Base-by-base conservation (phyloP, 1,284 basidiomycete species). In the Malassezia dermatis region DNA sequence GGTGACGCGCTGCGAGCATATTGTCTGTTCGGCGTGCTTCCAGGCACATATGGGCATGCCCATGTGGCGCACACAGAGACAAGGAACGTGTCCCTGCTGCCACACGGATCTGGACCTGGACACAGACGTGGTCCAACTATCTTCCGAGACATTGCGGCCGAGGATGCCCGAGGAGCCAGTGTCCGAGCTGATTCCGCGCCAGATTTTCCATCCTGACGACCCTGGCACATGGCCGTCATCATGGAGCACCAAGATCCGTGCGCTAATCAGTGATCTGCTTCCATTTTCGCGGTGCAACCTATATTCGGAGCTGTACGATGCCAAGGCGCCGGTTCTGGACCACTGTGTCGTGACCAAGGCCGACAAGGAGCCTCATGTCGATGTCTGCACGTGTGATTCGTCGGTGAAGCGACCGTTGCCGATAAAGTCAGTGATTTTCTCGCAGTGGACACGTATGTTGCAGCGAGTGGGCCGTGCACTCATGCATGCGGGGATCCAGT, bases 1-100 rank as follows among this genome's bases (percentile, higher is more conserved):
- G 11, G 59, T 99, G 66, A 95, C 94, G 7, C 82, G 85, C 54
- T 99, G 94, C 76, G 86, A 89, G 69, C 94, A 98, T 75, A 79
- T 96, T 28, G 91, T 88, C 75, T 79, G 69, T 67, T 74, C 75
- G 11, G 13, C 32, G 4, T 69, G 68, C 60, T 66, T 65, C 58
- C 81, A 35, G 80, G 49, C 46, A 17, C 35, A 32, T 23, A 60
- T 64, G 21, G 63, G 63, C 10, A 49, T 30, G 17, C 48, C 60
- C 1, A 61, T 60, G 63, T 63, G 61, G 17, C 35, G 56, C 8
- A 60, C 60, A n/a, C 53, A 64, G 13, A 48, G 56, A 13, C 45
- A 34, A 5, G 58, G 46, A 10, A 41, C 86, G 28, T 89, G 81
- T 63, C 81, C 88, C 11, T 82, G 82, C 32, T 94, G 51, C 81